Percentiles rank a stretch among this genome's conserved stretches.
These are phyloP conservation scores for Scenedesmus sp. DNA, from an alignment of 163 green algal genomes.

Conservation along the genomic window DNA sequence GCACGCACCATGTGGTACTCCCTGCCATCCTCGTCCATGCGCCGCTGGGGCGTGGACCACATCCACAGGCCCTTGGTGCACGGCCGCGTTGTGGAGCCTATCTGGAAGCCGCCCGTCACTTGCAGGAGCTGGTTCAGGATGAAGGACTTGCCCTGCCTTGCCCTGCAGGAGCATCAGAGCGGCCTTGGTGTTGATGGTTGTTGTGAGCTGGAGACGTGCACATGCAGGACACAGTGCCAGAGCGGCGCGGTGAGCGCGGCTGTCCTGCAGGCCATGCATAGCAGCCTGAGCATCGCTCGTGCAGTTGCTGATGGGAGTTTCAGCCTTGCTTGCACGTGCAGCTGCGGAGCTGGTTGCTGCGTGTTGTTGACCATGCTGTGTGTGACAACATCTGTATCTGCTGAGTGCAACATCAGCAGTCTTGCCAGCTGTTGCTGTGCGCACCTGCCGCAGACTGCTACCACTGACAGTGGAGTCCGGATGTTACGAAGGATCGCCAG, in stretches of 20 bases:
- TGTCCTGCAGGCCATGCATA: background rate
- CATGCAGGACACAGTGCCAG: background rate
- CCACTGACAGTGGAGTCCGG: slow-evolving; percentile 84
- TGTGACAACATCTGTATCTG: background rate
- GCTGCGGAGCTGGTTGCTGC: background rate
- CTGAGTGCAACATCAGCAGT: background rate
- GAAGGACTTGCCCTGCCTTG: slow-evolving; percentile 68
- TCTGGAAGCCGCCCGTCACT: slow-evolving; percentile 64
- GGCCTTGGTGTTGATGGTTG: background rate
- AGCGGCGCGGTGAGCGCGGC: background rate
- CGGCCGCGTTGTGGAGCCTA: slow-evolving; percentile 74
- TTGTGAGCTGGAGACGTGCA: background rate
- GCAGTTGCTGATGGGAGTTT: background rate
- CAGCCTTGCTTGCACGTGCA: background rate
- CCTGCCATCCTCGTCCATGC: slow-evolving; percentile 38
- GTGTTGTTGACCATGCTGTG: background rate
- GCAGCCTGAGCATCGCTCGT: background rate
- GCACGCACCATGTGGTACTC: slow-evolving; percentile 45
- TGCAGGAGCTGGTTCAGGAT: slow-evolving; percentile 58
- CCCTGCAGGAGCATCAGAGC: background rate
- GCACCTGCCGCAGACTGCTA: slow-evolving; percentile 89
- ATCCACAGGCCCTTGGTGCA: slow-evolving; percentile 95
- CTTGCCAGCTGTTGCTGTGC: slow-evolving; percentile 63
- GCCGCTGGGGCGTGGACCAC: slow-evolving; percentile 84
- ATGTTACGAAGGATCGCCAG: slow-evolving; percentile 71